Evolutionary conservation across 2,329 filamentous ascomycete genomes (phyloP), one percentile per base, ranked within the genome.

Genomic region (Thermochaetoides dissita): DNA sequence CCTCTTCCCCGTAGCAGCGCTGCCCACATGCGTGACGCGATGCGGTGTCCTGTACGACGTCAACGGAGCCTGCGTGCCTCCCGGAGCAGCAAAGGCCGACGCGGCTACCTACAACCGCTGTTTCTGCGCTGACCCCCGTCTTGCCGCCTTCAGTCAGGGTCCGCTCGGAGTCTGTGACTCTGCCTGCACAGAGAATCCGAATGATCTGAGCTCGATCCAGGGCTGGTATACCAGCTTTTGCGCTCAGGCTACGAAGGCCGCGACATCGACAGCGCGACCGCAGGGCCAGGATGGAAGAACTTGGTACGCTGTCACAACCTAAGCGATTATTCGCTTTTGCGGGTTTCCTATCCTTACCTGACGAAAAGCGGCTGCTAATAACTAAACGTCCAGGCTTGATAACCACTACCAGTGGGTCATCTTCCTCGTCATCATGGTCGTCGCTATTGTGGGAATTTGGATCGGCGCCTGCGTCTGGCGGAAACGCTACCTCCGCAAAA

Each of bases 401-500:
- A 69, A 66, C 29, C 84, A 89, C 59, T 85, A 75, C 66, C 71
- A 78, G 64, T 94, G 84, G 84, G 74, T 93, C 37, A 69, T 89
- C 48, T 85, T 91, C 71, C 68, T 91, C 41, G 78, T 86, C 49
- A 65, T 89, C 47, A 69, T 93, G 29, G 70, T 80, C 36, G 65
- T 89, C 46, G 79, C 68, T 41, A 82, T 93, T 47, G 63, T 70
- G 10, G 67, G 68, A 44, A 72, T 85, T 53, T 82, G 80, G 68
- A 62, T 81, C 34, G 68, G 74, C 11, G 81, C 79, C 34, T 75
- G 79, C 55, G 73, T 81, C 59, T 76, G 84, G 63, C 81, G 84
- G 50, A 76, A 78, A 44, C 79, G 81, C 50, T 81, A 88, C 60
- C 67, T 85, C 49, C 76, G 76, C 49, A 82, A 77, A 62, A 77